phyloP scores from a whole-genome alignment of 2,329 filamentous ascomycete species.

The Septoria linicola region DNA sequence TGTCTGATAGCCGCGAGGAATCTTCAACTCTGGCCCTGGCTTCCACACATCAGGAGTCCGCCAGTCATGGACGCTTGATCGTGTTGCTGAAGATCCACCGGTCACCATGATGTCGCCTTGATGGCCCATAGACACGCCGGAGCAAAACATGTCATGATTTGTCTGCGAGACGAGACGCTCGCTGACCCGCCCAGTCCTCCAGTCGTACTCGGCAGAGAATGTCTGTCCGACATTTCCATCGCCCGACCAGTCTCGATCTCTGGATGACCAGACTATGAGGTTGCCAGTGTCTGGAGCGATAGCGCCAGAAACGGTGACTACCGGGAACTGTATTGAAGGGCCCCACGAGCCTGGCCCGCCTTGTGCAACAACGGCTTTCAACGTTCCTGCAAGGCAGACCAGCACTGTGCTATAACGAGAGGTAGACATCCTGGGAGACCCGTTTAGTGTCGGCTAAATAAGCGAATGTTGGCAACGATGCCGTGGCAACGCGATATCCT shows the following conservation, averaged over 20 bases:
- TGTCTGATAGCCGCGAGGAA: conserved; percentile 55
- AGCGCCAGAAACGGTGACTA: conserved; percentile 6
- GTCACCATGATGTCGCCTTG: conserved; percentile 54
- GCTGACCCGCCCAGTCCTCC: conserved; percentile 15
- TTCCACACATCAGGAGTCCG: conserved; percentile 41
- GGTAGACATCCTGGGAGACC: not conserved
- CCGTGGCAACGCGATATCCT: not conserved
- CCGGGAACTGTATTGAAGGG: conserved; percentile 4
- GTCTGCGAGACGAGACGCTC: conserved; percentile 40
- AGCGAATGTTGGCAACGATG: not conserved
- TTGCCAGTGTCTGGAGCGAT: conserved; percentile 6
- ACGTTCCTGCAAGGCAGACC: not conserved
- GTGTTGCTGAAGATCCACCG: conserved; percentile 52
- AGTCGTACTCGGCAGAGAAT: conserved; percentile 18
- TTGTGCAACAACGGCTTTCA: conserved; percentile 2
- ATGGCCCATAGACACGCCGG: conserved; percentile 53
- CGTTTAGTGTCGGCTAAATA: not conserved
- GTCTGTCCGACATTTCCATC: conserved; percentile 10
- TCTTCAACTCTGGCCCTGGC: conserved; percentile 45
- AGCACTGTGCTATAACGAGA: not conserved
- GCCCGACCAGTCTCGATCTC: conserved; percentile 6
- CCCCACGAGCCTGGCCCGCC: conserved; percentile 8
- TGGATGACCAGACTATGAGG: conserved; percentile 9
- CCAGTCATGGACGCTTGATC: conserved; percentile 52
- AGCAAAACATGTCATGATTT: conserved; percentile 58